Conservation (phyloP, 805 yeast species). For the Candida silvicultrix region DNA sequence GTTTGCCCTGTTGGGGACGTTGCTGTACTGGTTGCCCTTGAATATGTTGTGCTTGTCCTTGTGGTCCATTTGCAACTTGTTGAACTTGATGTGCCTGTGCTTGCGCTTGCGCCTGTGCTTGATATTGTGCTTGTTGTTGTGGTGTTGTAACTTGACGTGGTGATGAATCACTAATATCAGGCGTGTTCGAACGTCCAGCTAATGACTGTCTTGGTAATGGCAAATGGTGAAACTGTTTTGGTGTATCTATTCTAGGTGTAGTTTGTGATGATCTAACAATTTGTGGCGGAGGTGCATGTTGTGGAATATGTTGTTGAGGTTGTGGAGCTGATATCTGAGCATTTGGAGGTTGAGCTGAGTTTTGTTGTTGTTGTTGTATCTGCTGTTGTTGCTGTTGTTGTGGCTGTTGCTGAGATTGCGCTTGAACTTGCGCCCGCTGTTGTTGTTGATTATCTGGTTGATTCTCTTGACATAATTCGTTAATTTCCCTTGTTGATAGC, state of each 20-base stretch:
- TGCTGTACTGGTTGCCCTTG: neutral
- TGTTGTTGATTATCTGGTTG: slow-evolving; percentile 5
- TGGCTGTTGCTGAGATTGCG: slow-evolving; percentile 7
- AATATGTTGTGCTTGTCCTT: neutral
- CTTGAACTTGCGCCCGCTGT: slow-evolving; percentile 10
- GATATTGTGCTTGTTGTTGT: neutral
- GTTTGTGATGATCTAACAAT: neutral
- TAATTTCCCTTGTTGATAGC: slow-evolving; percentile 10
- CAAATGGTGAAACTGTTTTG: slow-evolving; percentile 20
- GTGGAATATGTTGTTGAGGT: slow-evolving; percentile 11
- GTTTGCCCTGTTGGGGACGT: neutral
- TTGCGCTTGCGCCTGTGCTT: neutral
- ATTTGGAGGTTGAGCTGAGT: slow-evolving; percentile 12
- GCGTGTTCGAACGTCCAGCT: slow-evolving; percentile 11
- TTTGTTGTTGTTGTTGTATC: slow-evolving; percentile 8
- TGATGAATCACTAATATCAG: slow-evolving; percentile 2
- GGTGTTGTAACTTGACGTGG: neutral
- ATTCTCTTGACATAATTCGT: slow-evolving; percentile 7
- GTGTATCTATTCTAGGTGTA: slow-evolving; percentile 7
- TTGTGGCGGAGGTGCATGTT: slow-evolving; percentile 19
- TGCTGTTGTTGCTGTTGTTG: neutral
- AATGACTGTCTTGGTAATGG: slow-evolving; percentile 20
- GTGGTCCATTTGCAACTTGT: neutral
- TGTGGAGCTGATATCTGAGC: slow-evolving; percentile 5
- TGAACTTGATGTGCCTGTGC: neutral